Conservation (phyloP, 371 early-diverging fungal species). For the Mucor mucedo region DNA sequence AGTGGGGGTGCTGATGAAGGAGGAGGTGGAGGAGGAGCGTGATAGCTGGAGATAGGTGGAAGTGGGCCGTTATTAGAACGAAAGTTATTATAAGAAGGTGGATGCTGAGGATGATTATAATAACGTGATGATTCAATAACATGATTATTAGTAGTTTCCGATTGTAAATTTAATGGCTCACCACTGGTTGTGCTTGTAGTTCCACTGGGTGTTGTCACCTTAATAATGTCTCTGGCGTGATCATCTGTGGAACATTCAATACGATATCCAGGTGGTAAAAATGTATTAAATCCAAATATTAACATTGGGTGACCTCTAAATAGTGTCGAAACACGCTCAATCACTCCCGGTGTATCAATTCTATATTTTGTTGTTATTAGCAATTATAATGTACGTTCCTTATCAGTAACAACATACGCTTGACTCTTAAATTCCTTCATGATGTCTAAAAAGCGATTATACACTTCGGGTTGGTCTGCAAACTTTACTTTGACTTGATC, state of each 20-base stretch:
- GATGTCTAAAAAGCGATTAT: constrained; percentile 96
- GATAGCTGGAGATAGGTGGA: constrained; percentile 18
- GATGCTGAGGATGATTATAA: constrained; percentile 5
- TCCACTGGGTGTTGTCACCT: constrained; percentile 84
- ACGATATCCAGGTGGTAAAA: constrained; percentile 95
- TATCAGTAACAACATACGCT: constrained; percentile 57
- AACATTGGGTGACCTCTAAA: constrained; percentile 92
- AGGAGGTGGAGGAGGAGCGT: not conserved
- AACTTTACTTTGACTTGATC: constrained; percentile 97
- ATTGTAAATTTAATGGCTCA: constrained; percentile 20
- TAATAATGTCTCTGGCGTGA: constrained; percentile 61
- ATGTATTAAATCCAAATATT: constrained; percentile 98
- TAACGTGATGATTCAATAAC: not conserved
- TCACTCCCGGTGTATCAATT: constrained; percentile 97
- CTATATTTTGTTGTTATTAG: constrained; percentile 51
- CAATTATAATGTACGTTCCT: not conserved
- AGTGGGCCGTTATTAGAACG: constrained; percentile 7
- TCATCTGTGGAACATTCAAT: constrained; percentile 84
- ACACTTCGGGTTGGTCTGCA: constrained; percentile 89
- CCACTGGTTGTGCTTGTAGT: constrained; percentile 54
- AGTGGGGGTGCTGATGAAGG: not conserved
- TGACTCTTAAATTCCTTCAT: constrained; percentile 99
- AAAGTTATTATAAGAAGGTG: constrained; percentile 4
- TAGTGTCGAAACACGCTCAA: constrained; percentile 91
- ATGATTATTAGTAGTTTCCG: constrained; percentile 2